Percentiles rank a stretch among this genome's conserved stretches.
Evolutionary conservation across 495 filamentous ascomycete genomes (phyloP).

Genomic region (Neurospora discreta): DNA sequence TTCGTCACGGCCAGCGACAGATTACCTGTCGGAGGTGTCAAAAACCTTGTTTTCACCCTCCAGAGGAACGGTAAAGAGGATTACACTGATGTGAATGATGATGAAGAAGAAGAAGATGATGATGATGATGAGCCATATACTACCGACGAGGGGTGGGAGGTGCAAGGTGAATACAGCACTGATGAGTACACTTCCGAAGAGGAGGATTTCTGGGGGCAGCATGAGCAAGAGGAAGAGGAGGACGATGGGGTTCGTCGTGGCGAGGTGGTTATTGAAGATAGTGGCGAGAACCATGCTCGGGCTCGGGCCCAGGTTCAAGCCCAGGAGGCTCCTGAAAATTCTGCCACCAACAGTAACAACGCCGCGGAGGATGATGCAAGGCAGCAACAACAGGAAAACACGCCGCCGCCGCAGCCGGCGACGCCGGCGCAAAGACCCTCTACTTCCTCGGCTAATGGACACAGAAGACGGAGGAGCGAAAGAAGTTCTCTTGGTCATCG

Average conservation of each 20-base stretch:
- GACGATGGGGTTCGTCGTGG: not conserved
- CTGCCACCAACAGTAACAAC: not conserved
- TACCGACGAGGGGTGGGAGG: not conserved
- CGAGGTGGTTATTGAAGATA: not conserved
- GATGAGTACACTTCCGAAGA: constrained; percentile 16
- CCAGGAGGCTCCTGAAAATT: not conserved
- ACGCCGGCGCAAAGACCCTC: not conserved
- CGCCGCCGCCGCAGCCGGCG: not conserved
- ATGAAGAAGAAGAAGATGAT: not conserved
- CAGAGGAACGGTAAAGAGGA: constrained; percentile 66
- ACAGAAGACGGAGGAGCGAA: not conserved
- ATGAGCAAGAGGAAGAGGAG: constrained; percentile 3
- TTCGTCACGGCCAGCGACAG: constrained; percentile 93
- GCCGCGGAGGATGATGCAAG: not conserved
- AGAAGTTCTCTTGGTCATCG: not conserved
- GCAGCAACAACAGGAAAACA: not conserved
- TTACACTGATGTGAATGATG: constrained; percentile 7
- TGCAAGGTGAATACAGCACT: not conserved
- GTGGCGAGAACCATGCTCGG: not conserved
- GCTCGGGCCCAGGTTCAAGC: not conserved
- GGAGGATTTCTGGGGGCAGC: constrained; percentile 5
- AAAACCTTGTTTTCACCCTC: constrained; percentile 69
- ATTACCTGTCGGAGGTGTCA: constrained; percentile 72
- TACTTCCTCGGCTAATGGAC: not conserved
- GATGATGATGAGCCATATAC: not conserved